phyloP scores from a whole-genome alignment of 768 basidiomycete genomes.

The Lentinus tigrinus region DNA sequence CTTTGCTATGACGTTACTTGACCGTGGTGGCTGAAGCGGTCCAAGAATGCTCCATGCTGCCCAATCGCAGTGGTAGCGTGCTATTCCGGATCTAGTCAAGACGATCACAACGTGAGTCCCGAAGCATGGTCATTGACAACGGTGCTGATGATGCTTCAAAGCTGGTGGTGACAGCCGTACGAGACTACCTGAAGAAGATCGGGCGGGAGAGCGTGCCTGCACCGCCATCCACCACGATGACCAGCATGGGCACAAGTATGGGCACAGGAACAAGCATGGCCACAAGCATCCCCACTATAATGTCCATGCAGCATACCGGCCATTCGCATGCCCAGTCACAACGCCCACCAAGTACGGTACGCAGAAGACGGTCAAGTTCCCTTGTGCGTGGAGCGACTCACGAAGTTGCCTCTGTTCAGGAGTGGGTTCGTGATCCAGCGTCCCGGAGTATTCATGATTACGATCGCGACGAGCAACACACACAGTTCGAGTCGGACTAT shows the following conservation, averaged over 20 bases:
- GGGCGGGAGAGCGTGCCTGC: slow-evolving; percentile 21
- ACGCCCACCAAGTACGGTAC: slow-evolving; percentile 11
- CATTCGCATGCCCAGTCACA: background rate
- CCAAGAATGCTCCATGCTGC: slow-evolving; percentile 77
- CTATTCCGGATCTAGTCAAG: slow-evolving; percentile 78
- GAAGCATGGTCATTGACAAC: background rate
- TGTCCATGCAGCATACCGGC: slow-evolving; percentile 9
- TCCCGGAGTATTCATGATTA: slow-evolving; percentile 31
- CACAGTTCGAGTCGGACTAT: slow-evolving; percentile 9
- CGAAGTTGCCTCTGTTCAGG: slow-evolving; percentile 18
- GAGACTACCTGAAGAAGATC: slow-evolving; percentile 70
- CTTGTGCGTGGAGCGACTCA: slow-evolving; percentile 8
- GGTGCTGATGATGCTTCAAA: slow-evolving; percentile 25
- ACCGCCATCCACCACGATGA: slow-evolving; percentile 18
- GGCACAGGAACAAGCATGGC: background rate
- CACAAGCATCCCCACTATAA: slow-evolving; percentile 9
- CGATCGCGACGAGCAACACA: slow-evolving; percentile 15
- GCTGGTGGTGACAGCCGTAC: slow-evolving; percentile 64
- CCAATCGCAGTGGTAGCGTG: slow-evolving; percentile 77
- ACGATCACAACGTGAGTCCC: slow-evolving; percentile 69
- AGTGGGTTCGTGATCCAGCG: slow-evolving; percentile 34
- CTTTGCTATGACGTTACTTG: background rate
- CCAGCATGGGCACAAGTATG: slow-evolving; percentile 19
- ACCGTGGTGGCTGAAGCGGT: background rate
- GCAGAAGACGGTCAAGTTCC: slow-evolving; percentile 13